Conservation (phyloP, 1,284 basidiomycete species). For the Trichosporon sp. region DNA sequence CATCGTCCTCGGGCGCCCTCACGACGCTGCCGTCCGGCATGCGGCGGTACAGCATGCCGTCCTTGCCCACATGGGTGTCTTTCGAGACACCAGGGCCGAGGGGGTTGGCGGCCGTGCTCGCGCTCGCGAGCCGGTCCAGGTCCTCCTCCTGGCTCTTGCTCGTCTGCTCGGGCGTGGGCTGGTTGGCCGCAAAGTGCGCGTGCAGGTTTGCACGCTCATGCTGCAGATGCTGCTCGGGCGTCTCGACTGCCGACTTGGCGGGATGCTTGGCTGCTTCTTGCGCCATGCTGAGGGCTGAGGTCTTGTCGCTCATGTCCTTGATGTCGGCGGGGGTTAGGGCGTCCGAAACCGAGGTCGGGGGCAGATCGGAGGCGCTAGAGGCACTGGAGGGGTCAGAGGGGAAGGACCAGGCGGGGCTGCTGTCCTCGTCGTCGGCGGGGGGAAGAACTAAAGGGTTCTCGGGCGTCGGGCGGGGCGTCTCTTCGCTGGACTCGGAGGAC, state of each 20-base stretch:
- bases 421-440: constrained; percentile 26
- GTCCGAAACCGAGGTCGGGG: constrained; percentile 29
- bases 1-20: constrained; percentile 53
- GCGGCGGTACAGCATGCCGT: constrained; percentile 48
- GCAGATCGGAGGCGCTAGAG: constrained; percentile 49
- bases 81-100: constrained; percentile 53
- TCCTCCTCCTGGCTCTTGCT: constrained; percentile 1
- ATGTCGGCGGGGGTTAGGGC: background rate
- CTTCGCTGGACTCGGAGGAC: constrained; percentile 26
- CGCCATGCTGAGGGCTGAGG: background rate
- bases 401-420: constrained; percentile 44
- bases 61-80: constrained; percentile 43
- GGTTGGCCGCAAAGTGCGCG: constrained; percentile 4
- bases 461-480: background rate
- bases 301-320: background rate
- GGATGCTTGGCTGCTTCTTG: background rate
- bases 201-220: background rate
- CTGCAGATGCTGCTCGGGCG: constrained; percentile 19
- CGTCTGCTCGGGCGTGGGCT: constrained; percentile 20
- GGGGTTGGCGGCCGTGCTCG: constrained; percentile 42
- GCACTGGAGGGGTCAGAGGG: constrained; percentile 41
- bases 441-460: constrained; percentile 23
- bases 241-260: background rate
- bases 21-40: constrained; percentile 46
- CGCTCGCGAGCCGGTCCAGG: constrained; percentile 38